These are phyloP conservation scores for Hypoxylon subgilvum DNA, from an alignment of 495 filamentous ascomycete genomes.

Conservation along the genomic window DNA sequence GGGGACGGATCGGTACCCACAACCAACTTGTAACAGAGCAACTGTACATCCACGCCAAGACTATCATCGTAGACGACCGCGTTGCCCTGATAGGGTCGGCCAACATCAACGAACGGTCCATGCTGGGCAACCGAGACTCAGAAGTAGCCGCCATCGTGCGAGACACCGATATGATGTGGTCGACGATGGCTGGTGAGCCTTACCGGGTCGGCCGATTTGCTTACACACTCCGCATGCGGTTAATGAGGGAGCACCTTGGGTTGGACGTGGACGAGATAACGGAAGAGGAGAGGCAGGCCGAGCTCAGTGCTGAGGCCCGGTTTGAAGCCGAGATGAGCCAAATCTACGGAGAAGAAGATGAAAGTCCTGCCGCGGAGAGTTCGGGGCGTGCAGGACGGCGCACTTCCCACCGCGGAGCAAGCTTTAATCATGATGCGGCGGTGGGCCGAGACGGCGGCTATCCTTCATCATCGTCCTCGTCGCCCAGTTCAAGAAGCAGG, in stretches of 20 bases:
- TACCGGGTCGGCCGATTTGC: constrained; percentile 92
- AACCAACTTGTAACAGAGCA: constrained; percentile 90
- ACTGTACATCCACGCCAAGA: constrained; percentile 97
- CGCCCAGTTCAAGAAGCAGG: constrained; percentile 42
- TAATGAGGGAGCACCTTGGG: constrained; percentile 97
- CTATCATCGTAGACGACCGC: constrained; percentile 94
- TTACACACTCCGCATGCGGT: constrained; percentile 86
- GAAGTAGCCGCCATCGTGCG: constrained; percentile 90
- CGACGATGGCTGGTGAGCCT: constrained; percentile 85
- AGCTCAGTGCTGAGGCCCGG: constrained; percentile 55
- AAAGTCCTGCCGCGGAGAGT: constrained; percentile 39
- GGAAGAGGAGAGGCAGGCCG: constrained; percentile 74
- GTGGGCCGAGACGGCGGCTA: constrained; percentile 68
- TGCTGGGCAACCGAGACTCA: constrained; percentile 89
- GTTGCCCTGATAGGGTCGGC: constrained; percentile 94
- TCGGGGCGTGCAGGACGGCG: constrained; percentile 25
- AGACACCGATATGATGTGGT: constrained; percentile 92
- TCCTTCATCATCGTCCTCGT: constrained; percentile 30
- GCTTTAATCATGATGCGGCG: constrained; percentile 86
- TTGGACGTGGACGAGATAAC: constrained; percentile 90
- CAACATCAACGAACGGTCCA: constrained; percentile 98
- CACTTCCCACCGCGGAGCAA: constrained; percentile 46
- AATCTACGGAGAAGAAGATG: constrained; percentile 55
- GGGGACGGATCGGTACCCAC: constrained; percentile 88
- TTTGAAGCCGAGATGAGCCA: constrained; percentile 61